These are phyloP conservation scores for Poteriospumella lacustris DNA, from an alignment of 108 stramenopile species.

Conservation along the genomic window DNA sequence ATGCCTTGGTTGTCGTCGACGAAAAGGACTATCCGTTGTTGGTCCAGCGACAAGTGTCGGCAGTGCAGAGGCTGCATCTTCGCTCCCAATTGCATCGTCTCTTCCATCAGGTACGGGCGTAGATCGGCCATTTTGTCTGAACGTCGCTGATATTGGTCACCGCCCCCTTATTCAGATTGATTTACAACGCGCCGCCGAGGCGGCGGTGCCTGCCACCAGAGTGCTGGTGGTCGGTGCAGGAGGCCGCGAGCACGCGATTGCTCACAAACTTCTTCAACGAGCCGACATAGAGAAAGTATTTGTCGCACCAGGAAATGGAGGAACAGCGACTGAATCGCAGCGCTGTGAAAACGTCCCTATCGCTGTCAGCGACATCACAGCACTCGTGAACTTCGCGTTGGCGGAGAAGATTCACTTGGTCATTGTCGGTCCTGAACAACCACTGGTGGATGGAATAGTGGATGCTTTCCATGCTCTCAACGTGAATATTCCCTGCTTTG, in stretches of 20 bases:
- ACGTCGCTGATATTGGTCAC: too few species aligned
- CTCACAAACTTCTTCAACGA: conserved; percentile 40
- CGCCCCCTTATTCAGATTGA: too few species aligned
- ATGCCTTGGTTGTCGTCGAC: too few species aligned
- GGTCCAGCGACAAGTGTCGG: too few species aligned
- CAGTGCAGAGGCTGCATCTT: too few species aligned
- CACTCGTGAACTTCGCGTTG: conserved; percentile 14
- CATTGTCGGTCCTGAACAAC: conserved; percentile 93
- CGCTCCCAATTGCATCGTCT: too few species aligned
- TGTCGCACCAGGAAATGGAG: conserved; percentile 51
- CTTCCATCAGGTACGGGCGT: too few species aligned
- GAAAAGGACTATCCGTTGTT: too few species aligned
- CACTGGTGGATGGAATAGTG: conserved; percentile 83
- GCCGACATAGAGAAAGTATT: conserved; percentile 37
- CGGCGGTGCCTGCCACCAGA: too few species aligned
- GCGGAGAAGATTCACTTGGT: conserved; percentile 25
- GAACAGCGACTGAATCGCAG: conserved; percentile 29
- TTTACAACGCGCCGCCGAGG: too few species aligned
- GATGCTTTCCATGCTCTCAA: conserved; percentile 66
- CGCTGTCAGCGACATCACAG: conserved; percentile 4
- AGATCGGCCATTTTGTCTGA: too few species aligned
- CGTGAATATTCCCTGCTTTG: conserved; percentile 80
- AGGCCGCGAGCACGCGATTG: conserved; percentile 60
- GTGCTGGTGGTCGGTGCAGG: conserved; percentile 57
- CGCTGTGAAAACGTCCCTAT: background rate